Evolutionary conservation across 1,284 basidiomycete species (phyloP).

Genomic region (Hortiboletus rubellus): DNA sequence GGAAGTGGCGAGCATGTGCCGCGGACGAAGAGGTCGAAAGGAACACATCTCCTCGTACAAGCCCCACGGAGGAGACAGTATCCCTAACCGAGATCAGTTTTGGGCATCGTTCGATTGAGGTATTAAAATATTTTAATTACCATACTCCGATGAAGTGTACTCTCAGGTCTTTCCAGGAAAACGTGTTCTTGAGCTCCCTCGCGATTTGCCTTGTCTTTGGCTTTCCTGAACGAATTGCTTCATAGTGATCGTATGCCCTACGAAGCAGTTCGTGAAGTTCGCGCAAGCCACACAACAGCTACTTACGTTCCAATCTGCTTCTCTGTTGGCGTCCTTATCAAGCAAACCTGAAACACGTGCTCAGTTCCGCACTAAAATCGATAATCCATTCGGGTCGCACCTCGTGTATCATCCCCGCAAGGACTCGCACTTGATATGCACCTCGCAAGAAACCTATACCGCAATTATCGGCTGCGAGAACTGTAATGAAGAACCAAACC

Average conservation of each 20-base stretch:
- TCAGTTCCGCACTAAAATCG: not conserved
- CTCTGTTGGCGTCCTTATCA: constrained; percentile 25
- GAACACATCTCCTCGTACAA: constrained; percentile 25
- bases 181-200: constrained; percentile 38
- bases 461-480: not conserved
- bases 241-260: constrained; percentile 44
- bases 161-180: constrained; percentile 34
- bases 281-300: fast-evolving
- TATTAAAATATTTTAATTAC: constrained; percentile 19
- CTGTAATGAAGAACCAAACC: not conserved
- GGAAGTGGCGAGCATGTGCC: constrained; percentile 37
- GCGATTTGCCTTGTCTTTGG: constrained; percentile 19
- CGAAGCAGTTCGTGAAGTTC: not conserved
- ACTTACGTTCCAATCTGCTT: constrained; percentile 29
- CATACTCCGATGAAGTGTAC: constrained; percentile 46
- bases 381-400: constrained; percentile 19
- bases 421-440: constrained; percentile 45
- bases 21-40: constrained; percentile 26
- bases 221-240: constrained; percentile 17
- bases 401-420: constrained; percentile 45
- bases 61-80: constrained; percentile 41
- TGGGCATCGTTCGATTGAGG: not conserved
- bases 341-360: constrained; percentile 18
- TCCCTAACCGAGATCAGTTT: constrained; percentile 36
- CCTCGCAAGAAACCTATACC: constrained; percentile 46